A percentile compares a stretch with the other conserved stretches of the same genome.
Conservation (phyloP, 371 early-diverging fungal genomes). For the Mortierella polycephala region DNA sequence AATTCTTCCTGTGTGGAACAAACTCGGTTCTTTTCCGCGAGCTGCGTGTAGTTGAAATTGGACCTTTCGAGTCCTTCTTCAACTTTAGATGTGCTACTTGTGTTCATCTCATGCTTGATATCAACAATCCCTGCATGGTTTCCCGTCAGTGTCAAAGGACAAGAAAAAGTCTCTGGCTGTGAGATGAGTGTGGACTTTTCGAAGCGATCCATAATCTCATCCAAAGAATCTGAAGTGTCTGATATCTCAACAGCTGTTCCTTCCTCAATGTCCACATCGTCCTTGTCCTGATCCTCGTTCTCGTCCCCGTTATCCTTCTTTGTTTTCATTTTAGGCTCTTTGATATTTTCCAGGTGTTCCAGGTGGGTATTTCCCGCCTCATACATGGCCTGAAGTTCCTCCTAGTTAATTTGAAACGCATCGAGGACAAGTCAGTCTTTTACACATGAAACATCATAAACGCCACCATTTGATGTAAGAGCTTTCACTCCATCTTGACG, state of each 20-base stretch:
- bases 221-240: conserved; percentile 14
- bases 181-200: conserved; percentile 24
- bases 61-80: too few relatives aligned
- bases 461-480: too few relatives aligned
- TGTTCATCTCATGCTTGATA: background rate
- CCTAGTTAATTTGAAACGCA: conserved; percentile 6
- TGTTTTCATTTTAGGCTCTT: background rate
- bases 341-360: background rate
- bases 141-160: background rate
- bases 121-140: background rate
- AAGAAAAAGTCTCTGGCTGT: conserved; percentile 2
- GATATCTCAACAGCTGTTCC: background rate
- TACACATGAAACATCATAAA: background rate
- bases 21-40: too few relatives aligned
- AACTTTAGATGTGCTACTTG: too few relatives aligned
- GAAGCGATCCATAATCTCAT: conserved; percentile 34
- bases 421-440: background rate
- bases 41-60: too few relatives aligned
- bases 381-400: conserved; percentile 39
- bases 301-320: background rate
- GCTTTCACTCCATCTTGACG: background rate
- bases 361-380: conserved; percentile 28
- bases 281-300: background rate
- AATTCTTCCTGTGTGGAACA: too few relatives aligned
- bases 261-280: conserved; percentile 4